phyloP scores from a whole-genome alignment of 2,329 filamentous ascomycete genomes.

The Cryphonectria japonica region DNA sequence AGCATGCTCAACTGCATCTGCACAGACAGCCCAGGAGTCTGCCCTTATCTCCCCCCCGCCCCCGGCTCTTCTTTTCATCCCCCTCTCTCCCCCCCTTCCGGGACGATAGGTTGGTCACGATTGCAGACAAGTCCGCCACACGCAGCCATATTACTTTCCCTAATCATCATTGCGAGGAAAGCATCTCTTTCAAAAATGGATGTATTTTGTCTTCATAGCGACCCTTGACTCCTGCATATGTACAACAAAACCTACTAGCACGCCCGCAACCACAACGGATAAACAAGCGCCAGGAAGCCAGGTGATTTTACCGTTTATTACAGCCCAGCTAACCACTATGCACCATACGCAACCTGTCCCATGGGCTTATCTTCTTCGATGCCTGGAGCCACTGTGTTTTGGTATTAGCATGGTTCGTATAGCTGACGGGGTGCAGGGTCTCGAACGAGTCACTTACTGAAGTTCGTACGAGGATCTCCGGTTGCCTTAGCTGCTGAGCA shows the following conservation, averaged over 20 bases:
- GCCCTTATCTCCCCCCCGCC: no score
- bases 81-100: no score
- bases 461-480: constrained; percentile 76
- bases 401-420: constrained; percentile 2
- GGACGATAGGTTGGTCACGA: neutral
- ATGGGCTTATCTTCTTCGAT: constrained; percentile 65
- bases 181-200: constrained; percentile 4
- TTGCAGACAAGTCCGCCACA: neutral
- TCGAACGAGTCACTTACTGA: constrained; percentile 44
- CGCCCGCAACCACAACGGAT: constrained; percentile 37
- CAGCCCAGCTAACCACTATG: constrained; percentile 41
- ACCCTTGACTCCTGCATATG: constrained; percentile 33
- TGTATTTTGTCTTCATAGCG: constrained; percentile 31
- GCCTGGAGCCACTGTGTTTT: constrained; percentile 63
- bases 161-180: neutral
- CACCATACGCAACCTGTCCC: constrained; percentile 64
- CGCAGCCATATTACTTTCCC: neutral
- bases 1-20: no score
- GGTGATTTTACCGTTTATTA: constrained; percentile 31
- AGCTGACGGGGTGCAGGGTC: no score
- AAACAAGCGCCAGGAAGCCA: constrained; percentile 40
- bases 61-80: no score
- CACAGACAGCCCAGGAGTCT: no score
- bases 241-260: constrained; percentile 33
- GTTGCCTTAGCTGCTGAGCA: constrained; percentile 91